Evolutionary conservation across 257 asterid species (phyloP).

Genomic region (Leonotis leonurus): DNA sequence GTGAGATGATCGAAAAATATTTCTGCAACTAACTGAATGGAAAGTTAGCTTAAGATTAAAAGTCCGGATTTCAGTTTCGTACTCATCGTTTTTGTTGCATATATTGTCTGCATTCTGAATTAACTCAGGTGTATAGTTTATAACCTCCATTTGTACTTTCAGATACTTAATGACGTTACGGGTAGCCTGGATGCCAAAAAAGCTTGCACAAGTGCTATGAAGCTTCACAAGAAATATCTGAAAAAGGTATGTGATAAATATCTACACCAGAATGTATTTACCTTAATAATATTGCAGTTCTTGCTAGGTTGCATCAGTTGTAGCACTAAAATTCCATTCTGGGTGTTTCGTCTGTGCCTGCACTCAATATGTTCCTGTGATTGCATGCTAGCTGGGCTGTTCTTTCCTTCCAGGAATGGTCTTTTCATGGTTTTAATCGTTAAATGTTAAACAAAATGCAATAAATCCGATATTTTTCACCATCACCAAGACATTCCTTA

Average conservation of each 20-base stretch:
- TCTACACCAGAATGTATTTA: not conserved
- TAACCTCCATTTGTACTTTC: not conserved
- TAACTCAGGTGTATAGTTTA: too few species aligned
- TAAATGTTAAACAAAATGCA: not conserved
- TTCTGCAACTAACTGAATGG: too few species aligned
- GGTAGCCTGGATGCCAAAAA: slow-evolving; percentile 78
- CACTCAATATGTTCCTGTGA: not conserved
- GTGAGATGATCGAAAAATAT: too few species aligned
- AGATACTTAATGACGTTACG: slow-evolving; percentile 77
- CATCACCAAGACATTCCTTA: not conserved
- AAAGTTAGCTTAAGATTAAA: too few species aligned
- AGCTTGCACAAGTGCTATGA: slow-evolving; percentile 71
- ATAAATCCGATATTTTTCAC: not conserved
- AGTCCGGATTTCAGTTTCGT: too few species aligned
- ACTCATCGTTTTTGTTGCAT: too few species aligned
- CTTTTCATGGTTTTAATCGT: too few species aligned
- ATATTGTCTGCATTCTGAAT: too few species aligned
- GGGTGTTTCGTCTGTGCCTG: not conserved
- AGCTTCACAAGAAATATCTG: slow-evolving; percentile 82
- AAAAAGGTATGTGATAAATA: slow-evolving; percentile 43
- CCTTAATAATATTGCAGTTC: not conserved
- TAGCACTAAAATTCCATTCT: not conserved
- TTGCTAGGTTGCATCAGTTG: slow-evolving; percentile 1
- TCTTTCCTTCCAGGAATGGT: not conserved
- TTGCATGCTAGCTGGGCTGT: not conserved